Percentiles rank a stretch among this genome's conserved stretches.
phyloP scores from a whole-genome alignment of 345 rosid species.

The Heritiera littoralis region DNA sequence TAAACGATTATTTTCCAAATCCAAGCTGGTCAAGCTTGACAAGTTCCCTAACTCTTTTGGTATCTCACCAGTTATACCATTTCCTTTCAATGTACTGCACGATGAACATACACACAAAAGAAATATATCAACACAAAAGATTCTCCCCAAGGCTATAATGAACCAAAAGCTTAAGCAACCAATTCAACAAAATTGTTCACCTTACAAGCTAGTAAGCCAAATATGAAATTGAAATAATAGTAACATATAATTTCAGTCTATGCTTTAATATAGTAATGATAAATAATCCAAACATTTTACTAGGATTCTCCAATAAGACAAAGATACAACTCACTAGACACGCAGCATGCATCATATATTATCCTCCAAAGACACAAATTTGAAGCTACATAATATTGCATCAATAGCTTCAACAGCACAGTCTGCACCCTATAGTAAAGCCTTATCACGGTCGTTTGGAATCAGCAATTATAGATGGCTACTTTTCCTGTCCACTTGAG shows the following conservation, averaged over 20 bases:
- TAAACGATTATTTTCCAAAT: slow-evolving; percentile 80
- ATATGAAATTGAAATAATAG: neutral
- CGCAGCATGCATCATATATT: neutral
- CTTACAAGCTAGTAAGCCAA: neutral
- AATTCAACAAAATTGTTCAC: neutral
- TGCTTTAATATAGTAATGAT: neutral
- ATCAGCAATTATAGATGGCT: neutral
- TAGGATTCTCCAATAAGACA: neutral
- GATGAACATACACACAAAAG: slow-evolving; percentile 16
- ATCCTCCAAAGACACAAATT: neutral
- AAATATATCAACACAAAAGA: neutral
- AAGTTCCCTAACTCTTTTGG: slow-evolving; percentile 88
- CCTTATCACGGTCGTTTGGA: neutral
- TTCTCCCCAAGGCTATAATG: neutral
- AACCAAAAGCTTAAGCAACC: neutral
- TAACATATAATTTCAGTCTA: neutral
- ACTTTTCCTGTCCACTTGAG: neutral
- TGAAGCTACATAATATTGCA: neutral
- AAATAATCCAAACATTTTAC: slow-evolving; percentile 2
- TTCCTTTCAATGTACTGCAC: slow-evolving; percentile 85
- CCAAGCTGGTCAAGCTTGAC: slow-evolving; percentile 78
- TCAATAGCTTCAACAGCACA: neutral
- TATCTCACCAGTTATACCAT: slow-evolving; percentile 81
- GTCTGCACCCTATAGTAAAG: neutral
- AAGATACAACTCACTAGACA: slow-evolving; percentile 1